Percentiles rank a stretch among this genome's conserved stretches.
These are phyloP conservation scores for Aureobasidium sp. DNA, from an alignment of 2,329 filamentous ascomycete genomes.

Conservation along the genomic window DNA sequence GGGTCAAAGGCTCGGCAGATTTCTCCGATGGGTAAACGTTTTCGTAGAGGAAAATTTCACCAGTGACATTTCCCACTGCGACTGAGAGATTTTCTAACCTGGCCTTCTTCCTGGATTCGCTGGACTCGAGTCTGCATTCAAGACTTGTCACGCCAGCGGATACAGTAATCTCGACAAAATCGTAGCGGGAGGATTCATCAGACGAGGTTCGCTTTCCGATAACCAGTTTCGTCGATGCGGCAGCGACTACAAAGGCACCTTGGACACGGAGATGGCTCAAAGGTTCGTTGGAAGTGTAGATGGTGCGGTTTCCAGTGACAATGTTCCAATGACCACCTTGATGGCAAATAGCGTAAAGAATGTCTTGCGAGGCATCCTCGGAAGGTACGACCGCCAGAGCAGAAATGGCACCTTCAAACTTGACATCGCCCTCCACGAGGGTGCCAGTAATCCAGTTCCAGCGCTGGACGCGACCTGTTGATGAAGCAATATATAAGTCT, in stretches of 20 bases:
- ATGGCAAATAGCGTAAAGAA: conserved; percentile 33
- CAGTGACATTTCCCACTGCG: conserved; percentile 67
- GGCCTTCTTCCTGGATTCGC: conserved; percentile 30
- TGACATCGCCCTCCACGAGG: conserved; percentile 20
- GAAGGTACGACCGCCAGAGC: conserved; percentile 22
- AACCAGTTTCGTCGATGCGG: conserved; percentile 49
- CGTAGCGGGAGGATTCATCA: conserved; percentile 28
- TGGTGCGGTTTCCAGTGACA: conserved; percentile 31
- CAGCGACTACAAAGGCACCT: conserved; percentile 50
- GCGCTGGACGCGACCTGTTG: conserved; percentile 44
- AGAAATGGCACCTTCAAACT: conserved; percentile 19
- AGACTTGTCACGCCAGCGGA: conserved; percentile 61
- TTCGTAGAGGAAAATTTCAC: conserved; percentile 74
- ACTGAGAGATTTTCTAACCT: conserved; percentile 56
- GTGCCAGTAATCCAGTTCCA: conserved; percentile 52
- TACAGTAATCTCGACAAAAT: conserved; percentile 47
- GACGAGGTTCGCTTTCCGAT: conserved; percentile 48
- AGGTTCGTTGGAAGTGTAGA: conserved; percentile 31
- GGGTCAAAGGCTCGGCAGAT: conserved; percentile 31
- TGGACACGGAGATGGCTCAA: conserved; percentile 39
- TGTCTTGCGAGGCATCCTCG: conserved; percentile 27
- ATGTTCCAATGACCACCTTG: conserved; percentile 33
- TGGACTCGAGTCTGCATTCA: conserved; percentile 46
- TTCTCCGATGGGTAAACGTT: conserved; percentile 24
- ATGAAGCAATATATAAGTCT: conserved; percentile 48